Conservation (phyloP, 768 basidiomycete species). For the Termitomyces sp. region DNA sequence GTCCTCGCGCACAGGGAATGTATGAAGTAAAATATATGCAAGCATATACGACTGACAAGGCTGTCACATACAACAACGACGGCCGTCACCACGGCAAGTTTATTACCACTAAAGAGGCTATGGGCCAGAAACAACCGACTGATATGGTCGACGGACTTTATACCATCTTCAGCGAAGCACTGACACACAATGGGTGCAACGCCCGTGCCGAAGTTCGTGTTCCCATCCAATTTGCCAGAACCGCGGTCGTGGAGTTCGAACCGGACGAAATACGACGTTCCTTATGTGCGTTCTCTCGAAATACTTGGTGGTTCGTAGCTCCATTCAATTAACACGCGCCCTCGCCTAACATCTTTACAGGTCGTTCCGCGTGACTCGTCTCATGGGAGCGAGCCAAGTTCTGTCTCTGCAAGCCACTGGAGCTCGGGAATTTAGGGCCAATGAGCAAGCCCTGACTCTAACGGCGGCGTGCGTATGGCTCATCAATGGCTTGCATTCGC, state of each 20-base stretch:
- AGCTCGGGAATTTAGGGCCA: not conserved
- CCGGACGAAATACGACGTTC: not conserved
- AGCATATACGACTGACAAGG: conserved; percentile 15
- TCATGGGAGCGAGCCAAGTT: not conserved
- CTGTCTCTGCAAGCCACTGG: not conserved
- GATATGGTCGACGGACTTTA: not conserved
- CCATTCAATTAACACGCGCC: not conserved
- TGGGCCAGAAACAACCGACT: conserved; percentile 1
- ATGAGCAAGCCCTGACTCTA: not conserved
- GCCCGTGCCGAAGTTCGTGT: not conserved
- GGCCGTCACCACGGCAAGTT: conserved; percentile 8
- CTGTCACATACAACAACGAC: conserved; percentile 4
- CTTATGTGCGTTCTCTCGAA: not conserved
- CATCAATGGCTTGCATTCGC: not conserved
- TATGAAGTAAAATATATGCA: conserved; percentile 11
- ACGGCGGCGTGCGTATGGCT: not conserved
- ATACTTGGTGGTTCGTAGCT: not conserved
- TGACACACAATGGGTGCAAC: not conserved
- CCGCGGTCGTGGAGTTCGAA: not conserved
- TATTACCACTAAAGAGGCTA: conserved; percentile 8
- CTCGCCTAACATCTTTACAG: not conserved
- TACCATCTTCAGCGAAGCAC: conserved; percentile 2
- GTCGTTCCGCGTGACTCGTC: not conserved
- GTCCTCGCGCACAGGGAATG: conserved; percentile 1
- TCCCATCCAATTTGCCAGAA: not conserved